phyloP scores from a whole-genome alignment of 768 basidiomycete species.

The Coprinopsis strossmayeri region DNA sequence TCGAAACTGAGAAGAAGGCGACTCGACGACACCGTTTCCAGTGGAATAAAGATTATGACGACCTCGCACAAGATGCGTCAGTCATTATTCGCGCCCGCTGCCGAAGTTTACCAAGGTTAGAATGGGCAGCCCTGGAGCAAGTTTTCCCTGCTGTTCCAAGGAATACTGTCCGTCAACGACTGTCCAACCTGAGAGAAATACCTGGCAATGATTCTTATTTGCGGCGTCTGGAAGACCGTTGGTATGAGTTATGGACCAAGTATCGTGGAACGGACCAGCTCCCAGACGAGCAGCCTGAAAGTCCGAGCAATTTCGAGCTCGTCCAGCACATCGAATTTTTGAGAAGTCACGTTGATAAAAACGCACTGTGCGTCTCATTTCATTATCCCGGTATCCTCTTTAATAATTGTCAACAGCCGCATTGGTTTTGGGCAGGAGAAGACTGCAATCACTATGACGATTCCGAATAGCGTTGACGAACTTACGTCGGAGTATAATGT shows the following conservation, averaged over 20 bases:
- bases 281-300: constrained; percentile 63
- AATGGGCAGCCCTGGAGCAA: constrained; percentile 69
- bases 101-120: constrained; percentile 49
- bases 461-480: constrained; percentile 39
- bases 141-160: constrained; percentile 74
- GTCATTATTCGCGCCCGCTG: constrained; percentile 79
- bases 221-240: constrained; percentile 72
- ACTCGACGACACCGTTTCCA: constrained; percentile 62
- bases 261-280: constrained; percentile 61
- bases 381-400: constrained; percentile 1
- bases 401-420: constrained; percentile 36
- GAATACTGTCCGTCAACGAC: constrained; percentile 65
- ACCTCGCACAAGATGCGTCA: constrained; percentile 79
- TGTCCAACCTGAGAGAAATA: constrained; percentile 52
- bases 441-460: constrained; percentile 23
- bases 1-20: constrained; percentile 28
- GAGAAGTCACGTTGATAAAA: constrained; percentile 78
- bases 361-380: constrained; percentile 59
- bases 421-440: constrained; percentile 51
- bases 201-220: constrained; percentile 71
- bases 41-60: constrained; percentile 86
- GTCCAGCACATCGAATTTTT: constrained; percentile 77
- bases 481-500: constrained; percentile 45
- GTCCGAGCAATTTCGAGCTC: constrained; percentile 73
- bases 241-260: constrained; percentile 72